phyloP scores from a whole-genome alignment of 2,329 filamentous ascomycete genomes.

The Aspergillus bombycis region DNA sequence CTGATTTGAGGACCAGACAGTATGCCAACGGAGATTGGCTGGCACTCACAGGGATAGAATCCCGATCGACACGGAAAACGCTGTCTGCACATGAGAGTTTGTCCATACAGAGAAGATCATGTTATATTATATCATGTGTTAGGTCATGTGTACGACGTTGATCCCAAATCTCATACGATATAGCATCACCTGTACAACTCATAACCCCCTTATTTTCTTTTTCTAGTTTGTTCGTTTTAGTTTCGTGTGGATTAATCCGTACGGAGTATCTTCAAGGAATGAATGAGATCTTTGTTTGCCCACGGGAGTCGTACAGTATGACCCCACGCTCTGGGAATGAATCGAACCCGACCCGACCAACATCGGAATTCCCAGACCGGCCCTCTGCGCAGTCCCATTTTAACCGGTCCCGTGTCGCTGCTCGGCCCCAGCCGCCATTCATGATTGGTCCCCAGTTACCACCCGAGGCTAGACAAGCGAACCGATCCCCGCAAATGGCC shows the following conservation, averaged over 20 bases:
- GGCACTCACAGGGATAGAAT: slow-evolving; percentile 16
- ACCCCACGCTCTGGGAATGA: neutral
- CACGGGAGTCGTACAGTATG: neutral
- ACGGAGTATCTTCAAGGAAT: slow-evolving; percentile 1
- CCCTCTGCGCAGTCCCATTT: slow-evolving; percentile 17
- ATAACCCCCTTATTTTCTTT: neutral
- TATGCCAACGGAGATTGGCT: slow-evolving; percentile 14
- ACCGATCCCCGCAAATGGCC: slow-evolving; percentile 25
- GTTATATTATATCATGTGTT: slow-evolving; percentile 8
- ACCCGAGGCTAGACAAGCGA: slow-evolving; percentile 21
- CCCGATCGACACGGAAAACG: slow-evolving; percentile 23
- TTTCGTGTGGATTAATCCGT: neutral
- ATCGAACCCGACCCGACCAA: slow-evolving; percentile 17
- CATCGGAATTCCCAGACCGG: slow-evolving; percentile 21
- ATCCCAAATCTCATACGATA: slow-evolving; percentile 3
- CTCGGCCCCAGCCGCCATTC: slow-evolving; percentile 17
- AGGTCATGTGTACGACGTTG: slow-evolving; percentile 6
- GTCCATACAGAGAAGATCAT: slow-evolving; percentile 3
- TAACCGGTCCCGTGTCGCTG: slow-evolving; percentile 28
- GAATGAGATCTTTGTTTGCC: neutral
- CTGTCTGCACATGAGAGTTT: slow-evolving; percentile 9
- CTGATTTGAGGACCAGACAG: neutral
- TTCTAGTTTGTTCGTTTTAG: neutral
- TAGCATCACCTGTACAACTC: slow-evolving; percentile 1
- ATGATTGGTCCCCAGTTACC: slow-evolving; percentile 23